Evolutionary conservation across 768 basidiomycete genomes (phyloP).

Genomic region (Antrodiella citrinella): DNA sequence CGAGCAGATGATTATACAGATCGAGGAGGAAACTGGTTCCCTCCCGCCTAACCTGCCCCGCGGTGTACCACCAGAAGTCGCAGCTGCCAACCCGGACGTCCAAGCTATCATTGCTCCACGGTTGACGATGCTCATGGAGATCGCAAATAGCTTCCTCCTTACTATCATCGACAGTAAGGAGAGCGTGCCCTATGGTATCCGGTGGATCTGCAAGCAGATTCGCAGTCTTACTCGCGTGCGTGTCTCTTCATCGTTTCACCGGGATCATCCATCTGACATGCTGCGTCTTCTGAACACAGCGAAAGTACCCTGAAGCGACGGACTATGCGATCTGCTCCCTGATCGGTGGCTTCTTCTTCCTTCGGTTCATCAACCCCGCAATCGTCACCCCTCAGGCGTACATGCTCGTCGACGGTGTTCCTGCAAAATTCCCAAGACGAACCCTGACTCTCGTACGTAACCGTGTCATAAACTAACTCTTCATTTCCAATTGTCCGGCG

Average conservation of each 20-base stretch:
- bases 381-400: slow-evolving; percentile 99
- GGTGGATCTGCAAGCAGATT: slow-evolving; percentile 99
- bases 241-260: slow-evolving; percentile 7
- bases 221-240: slow-evolving; percentile 87
- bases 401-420: slow-evolving; percentile 97
- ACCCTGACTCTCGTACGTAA: slow-evolving; percentile 79
- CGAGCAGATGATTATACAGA: slow-evolving; percentile 99
- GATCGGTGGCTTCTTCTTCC: slow-evolving; percentile 99
- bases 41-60: slow-evolving; percentile 87
- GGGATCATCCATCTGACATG: background rate
- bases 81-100: slow-evolving; percentile 89
- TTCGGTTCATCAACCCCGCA: slow-evolving; percentile 98
- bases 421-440: slow-evolving; percentile 94
- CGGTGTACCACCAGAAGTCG: slow-evolving; percentile 91
- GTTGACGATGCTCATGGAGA: slow-evolving; percentile 99
- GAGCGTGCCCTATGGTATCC: slow-evolving; percentile 96
- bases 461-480: background rate
- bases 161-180: slow-evolving; percentile 99
- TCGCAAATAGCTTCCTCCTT: slow-evolving; percentile 93
- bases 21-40: slow-evolving; percentile 93
- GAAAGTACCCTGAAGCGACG: slow-evolving; percentile 98
- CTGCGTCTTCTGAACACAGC: slow-evolving; percentile 39
- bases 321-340: slow-evolving; percentile 98
- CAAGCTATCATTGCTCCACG: slow-evolving; percentile 97
- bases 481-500: background rate